Evolutionary conservation across 164 flowering plant species (phyloP).

Genomic region (Kalanchoe fedtschenkoi): DNA sequence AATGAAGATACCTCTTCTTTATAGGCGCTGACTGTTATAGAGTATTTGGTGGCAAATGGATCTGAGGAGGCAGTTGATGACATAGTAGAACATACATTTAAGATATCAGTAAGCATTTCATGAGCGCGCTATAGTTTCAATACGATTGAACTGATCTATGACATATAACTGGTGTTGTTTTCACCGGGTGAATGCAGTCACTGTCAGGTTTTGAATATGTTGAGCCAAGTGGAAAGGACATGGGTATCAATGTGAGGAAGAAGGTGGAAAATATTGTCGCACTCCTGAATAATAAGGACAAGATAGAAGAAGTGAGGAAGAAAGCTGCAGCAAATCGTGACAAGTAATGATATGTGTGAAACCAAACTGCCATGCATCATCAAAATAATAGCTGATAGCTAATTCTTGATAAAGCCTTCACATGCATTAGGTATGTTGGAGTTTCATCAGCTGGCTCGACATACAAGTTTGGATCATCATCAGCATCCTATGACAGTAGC

Average conservation of each 20-base stretch:
- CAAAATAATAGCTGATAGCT: not conserved
- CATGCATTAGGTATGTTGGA: constrained; percentile 63
- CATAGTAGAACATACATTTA: constrained; percentile 84
- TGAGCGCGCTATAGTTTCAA: not conserved
- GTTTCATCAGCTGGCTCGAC: constrained; percentile 81
- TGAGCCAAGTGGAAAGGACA: constrained; percentile 92
- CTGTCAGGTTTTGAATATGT: constrained; percentile 82
- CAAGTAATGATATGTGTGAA: constrained; percentile 43
- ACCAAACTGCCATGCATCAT: not conserved
- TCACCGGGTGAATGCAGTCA: constrained; percentile 36
- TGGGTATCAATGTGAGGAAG: constrained; percentile 95
- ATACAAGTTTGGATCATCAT: constrained; percentile 65
- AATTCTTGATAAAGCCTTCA: not conserved
- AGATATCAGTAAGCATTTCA: constrained; percentile 57
- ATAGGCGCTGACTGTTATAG: constrained; percentile 91
- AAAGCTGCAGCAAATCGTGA: constrained; percentile 94
- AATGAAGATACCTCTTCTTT: not conserved
- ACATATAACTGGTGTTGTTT: constrained; percentile 5
- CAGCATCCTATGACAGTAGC: constrained; percentile 45
- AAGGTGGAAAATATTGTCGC: constrained; percentile 67
- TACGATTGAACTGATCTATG: not conserved
- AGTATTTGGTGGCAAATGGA: constrained; percentile 89
- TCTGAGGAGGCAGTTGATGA: constrained; percentile 98
- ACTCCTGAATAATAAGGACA: constrained; percentile 72
- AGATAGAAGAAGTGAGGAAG: constrained; percentile 74